Base-by-base conservation (phyloP, 2,329 filamentous ascomycete species). In the Gaeumannomyces tritici region DNA sequence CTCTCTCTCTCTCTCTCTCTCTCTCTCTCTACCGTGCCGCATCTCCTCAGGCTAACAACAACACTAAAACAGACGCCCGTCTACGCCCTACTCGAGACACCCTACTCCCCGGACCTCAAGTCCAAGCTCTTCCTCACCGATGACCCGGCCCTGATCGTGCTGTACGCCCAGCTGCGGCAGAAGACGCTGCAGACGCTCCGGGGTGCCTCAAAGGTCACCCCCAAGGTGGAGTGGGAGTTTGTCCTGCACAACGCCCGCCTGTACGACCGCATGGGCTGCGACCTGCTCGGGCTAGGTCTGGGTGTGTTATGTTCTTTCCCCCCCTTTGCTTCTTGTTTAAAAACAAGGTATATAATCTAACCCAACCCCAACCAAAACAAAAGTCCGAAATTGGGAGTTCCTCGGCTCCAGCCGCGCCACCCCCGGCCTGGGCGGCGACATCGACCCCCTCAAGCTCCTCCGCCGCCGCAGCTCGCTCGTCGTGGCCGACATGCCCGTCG, bases 231-330 rank as follows among this genome's bases (percentile, higher is more conserved):
- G 74, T 96, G 91, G 90, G 85, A 89, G 35, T 96, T 97, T 71
- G 86, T 97, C 0, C 77, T 96, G 27, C 91, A 95, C 68, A 96
- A 91, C 61, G 91, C 92, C 21, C 82, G 86, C 62, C 79, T 95
- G 24, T 98, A 93, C 70, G 89, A 89, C 72, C 88, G 91, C 11
- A 97, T 95, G 93, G 93, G 95, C 3, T 96, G 95, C 70, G 93
- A 97, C 73, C 75, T 96, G 11, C 82, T 98, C 0, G 95, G 93
- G 1, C 78, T 98, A 5, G 91, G 96, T 69, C 78, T 98, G 7
- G 89, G 88, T 89, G 80, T 73, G 77, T 35, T 35, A 9, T 31
- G 29, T 31, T 9, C 29, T 31, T 31, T n/a, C n/a, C 29, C 9
- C 9, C 29, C 29, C 29, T 31, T 31, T 31, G 29, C 63, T 5